phyloP scores from a whole-genome alignment of 1,284 basidiomycete genomes.

The Puccinia coronata region DNA sequence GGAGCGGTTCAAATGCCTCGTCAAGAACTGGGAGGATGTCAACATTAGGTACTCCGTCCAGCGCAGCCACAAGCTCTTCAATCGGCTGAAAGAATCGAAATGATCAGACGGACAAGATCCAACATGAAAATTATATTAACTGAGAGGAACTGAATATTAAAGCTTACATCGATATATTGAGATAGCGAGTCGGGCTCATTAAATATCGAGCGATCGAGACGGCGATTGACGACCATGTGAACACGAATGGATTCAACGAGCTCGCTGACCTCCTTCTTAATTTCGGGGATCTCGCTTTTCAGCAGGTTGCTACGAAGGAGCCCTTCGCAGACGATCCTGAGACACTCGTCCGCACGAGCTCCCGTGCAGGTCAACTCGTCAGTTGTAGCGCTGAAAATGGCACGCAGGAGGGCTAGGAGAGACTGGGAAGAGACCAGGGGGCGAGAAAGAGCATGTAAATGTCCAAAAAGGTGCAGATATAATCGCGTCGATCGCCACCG shows the following conservation, averaged over 20 bases:
- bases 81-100: constrained; percentile 24
- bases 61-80: constrained; percentile 47
- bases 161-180: constrained; percentile 23
- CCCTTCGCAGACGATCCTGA: constrained; percentile 55
- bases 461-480: constrained; percentile 86
- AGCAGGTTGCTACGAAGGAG: constrained; percentile 51
- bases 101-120: background rate
- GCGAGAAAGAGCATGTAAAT: constrained; percentile 65
- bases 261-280: constrained; percentile 42
- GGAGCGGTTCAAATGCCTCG: constrained; percentile 65
- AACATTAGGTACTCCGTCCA: constrained; percentile 64
- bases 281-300: constrained; percentile 20
- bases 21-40: constrained; percentile 65
- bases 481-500: constrained; percentile 84
- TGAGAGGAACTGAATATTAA: too few species aligned
- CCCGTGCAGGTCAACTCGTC: constrained; percentile 54
- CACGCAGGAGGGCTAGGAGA: constrained; percentile 51
- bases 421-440: constrained; percentile 49
- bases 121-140: too few species aligned
- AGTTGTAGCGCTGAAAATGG: constrained; percentile 52
- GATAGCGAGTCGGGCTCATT: constrained; percentile 31
- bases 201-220: constrained; percentile 44
- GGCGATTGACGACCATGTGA: constrained; percentile 41
- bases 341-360: constrained; percentile 55
- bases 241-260: constrained; percentile 37